Conservation (phyloP, 2,329 filamentous ascomycete genomes). For the Ramularia endophylla region DNA sequence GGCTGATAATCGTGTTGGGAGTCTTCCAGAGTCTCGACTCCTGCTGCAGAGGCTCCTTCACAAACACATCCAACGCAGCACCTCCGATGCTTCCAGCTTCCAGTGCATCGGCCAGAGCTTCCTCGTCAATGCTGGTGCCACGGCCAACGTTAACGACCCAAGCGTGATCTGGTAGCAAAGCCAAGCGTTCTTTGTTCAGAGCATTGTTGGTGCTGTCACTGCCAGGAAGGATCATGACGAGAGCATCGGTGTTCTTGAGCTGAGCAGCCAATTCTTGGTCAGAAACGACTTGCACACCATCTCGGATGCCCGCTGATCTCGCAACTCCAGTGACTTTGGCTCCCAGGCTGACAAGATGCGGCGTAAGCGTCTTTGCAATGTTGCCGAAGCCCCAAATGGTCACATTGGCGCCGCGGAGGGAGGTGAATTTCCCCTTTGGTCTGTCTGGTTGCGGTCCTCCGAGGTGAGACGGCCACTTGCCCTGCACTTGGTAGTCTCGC, state of each 20-base stretch:
- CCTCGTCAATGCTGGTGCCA: slow-evolving; percentile 55
- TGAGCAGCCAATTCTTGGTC: slow-evolving; percentile 51
- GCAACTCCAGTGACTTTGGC: slow-evolving; percentile 56
- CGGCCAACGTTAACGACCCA: slow-evolving; percentile 67
- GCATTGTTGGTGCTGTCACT: slow-evolving; percentile 51
- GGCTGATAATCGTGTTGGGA: slow-evolving; percentile 50
- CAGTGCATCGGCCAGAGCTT: slow-evolving; percentile 42
- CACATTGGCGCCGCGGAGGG: slow-evolving; percentile 53
- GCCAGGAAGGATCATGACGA: slow-evolving; percentile 63
- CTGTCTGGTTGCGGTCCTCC: slow-evolving; percentile 57
- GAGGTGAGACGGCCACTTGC: slow-evolving; percentile 56
- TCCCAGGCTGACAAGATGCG: slow-evolving; percentile 50
- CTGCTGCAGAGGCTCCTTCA: slow-evolving; percentile 48
- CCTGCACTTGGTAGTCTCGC: slow-evolving; percentile 55
- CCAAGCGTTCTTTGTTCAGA: slow-evolving; percentile 50
- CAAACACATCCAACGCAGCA: slow-evolving; percentile 48
- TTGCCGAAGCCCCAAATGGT: slow-evolving; percentile 62
- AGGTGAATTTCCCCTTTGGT: slow-evolving; percentile 52
- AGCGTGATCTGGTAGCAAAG: slow-evolving; percentile 52
- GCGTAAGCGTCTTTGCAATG: slow-evolving; percentile 56
- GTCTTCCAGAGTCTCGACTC: slow-evolving; percentile 42
- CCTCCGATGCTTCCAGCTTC: slow-evolving; percentile 43
- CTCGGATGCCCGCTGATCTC: slow-evolving; percentile 49
- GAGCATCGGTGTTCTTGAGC: slow-evolving; percentile 53
- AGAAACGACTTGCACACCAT: slow-evolving; percentile 52